Percentiles rank a stretch among this genome's conserved stretches.
These are phyloP conservation scores for Penicillium diatomitis DNA, from an alignment of 495 filamentous ascomycete genomes.

Conservation along the genomic window DNA sequence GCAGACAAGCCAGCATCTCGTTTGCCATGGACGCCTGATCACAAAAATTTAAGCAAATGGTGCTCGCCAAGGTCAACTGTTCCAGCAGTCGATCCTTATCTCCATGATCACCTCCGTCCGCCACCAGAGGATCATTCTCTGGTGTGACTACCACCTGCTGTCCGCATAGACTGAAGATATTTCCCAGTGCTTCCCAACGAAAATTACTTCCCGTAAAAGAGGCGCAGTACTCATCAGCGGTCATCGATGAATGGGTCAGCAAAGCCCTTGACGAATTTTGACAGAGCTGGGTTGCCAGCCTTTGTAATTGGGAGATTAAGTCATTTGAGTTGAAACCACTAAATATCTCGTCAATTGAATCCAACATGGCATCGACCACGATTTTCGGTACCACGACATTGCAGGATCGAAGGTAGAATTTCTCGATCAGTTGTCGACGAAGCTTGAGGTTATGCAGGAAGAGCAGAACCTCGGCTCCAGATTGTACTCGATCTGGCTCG, in stretches of 20 bases:
- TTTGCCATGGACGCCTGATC: constrained; percentile 40
- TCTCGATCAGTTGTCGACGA: constrained; percentile 18
- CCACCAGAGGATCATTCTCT: constrained; percentile 27
- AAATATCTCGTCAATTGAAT: constrained; percentile 20
- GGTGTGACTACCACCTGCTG: constrained; percentile 29
- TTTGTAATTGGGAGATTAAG: constrained; percentile 21
- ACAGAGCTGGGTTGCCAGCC: constrained; percentile 22
- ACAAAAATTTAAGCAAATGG: constrained; percentile 37
- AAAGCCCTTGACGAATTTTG: constrained; percentile 26
- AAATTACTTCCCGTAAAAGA: constrained; percentile 42
- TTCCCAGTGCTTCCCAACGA: constrained; percentile 52
- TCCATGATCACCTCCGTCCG: constrained; percentile 10
- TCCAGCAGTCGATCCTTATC: constrained; percentile 24
- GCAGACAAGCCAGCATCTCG: constrained; percentile 36
- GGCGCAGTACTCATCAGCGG: constrained; percentile 25
- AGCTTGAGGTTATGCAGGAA: constrained; percentile 27
- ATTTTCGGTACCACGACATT: constrained; percentile 16
- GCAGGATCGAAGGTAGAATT: constrained; percentile 16
- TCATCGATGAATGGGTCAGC: constrained; percentile 20
- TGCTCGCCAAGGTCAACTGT: constrained; percentile 32
- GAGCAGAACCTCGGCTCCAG: constrained; percentile 34
- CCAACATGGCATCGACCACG: constrained; percentile 20
- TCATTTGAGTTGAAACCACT: constrained; percentile 15
- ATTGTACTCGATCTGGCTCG: constrained; percentile 26
- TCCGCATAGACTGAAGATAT: constrained; percentile 42